Percentiles rank a stretch among this genome's conserved stretches.
phyloP scores from a whole-genome alignment of 129 eudicot genomes.

The Chrysanthemum lavandulifolium region DNA sequence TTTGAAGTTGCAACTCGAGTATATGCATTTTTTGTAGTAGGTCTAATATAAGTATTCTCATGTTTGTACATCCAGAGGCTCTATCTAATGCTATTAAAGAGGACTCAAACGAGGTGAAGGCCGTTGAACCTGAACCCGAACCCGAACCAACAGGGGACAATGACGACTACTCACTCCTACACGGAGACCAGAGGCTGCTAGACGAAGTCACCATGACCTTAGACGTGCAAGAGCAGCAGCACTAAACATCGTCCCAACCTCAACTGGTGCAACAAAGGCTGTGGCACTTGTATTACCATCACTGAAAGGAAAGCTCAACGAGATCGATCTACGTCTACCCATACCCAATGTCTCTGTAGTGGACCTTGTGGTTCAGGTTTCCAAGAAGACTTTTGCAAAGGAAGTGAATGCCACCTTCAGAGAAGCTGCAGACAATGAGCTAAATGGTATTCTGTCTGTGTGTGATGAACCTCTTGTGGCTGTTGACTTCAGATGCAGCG shows the following conservation, averaged over 20 bases:
- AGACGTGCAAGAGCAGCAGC: slow-evolving; percentile 98
- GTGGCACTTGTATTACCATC: slow-evolving; percentile 90
- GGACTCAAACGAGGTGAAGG: no score
- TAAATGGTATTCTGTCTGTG: no score
- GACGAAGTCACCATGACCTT: slow-evolving; percentile 95
- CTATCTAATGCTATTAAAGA: no score
- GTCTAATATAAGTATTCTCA: no score
- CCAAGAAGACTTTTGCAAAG: slow-evolving; percentile 91
- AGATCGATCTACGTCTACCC: slow-evolving; percentile 93
- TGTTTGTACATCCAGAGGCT: no score
- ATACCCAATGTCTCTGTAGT: slow-evolving; percentile 98
- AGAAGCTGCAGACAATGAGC: slow-evolving; percentile 74
- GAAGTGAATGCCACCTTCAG: slow-evolving; percentile 92
- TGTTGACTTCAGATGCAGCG: no score
- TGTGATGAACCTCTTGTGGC: no score
- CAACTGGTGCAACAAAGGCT: slow-evolving; percentile 98
- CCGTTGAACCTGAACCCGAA: no score
- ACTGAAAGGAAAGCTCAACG: slow-evolving; percentile 91
- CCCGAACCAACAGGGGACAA: no score
- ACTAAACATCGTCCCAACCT: slow-evolving; percentile 93
- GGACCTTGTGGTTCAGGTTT: slow-evolving; percentile 87
- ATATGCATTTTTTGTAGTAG: no score
- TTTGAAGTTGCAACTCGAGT: no score
- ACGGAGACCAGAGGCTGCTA: slow-evolving; percentile 97
- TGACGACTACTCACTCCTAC: slow-evolving; percentile 99